These are phyloP conservation scores for Litsea cubeba DNA, from an alignment of 164 flowering plant genomes.

Conservation along the genomic window DNA sequence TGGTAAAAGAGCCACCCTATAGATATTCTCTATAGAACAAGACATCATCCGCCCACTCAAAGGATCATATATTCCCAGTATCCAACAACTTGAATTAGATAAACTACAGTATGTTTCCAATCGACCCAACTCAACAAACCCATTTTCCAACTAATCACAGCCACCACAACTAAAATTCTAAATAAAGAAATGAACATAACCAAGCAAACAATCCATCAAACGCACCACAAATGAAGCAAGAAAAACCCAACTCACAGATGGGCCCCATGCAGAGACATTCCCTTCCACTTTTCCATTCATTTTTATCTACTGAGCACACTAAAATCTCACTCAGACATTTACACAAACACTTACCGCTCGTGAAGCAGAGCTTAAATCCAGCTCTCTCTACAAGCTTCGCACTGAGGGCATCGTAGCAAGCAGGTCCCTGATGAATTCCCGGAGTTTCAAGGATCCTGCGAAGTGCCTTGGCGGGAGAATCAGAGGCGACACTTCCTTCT, in stretches of 20 bases:
- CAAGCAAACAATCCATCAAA: not conserved
- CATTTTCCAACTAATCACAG: not conserved
- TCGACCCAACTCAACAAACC: not conserved
- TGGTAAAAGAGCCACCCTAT: no score
- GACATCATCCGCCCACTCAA: no score
- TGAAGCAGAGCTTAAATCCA: conserved; percentile 71
- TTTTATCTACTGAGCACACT: no score
- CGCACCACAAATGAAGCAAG: not conserved
- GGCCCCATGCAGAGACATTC: not conserved
- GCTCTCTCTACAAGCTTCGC: conserved; percentile 82
- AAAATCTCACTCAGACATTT: not conserved
- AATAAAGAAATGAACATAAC: not conserved
- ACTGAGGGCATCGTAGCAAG: conserved; percentile 91
- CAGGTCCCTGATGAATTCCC: conserved; percentile 85
- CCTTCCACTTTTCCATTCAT: not conserved
- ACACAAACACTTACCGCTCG: conserved; percentile 55
- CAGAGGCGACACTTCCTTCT: not conserved
- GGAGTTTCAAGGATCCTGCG: conserved; percentile 62
- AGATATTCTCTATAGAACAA: no score
- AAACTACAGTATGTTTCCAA: not conserved
- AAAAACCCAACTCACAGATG: not conserved
- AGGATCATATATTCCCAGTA: no score
- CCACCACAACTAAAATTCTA: not conserved
- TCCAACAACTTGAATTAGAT: not conserved
- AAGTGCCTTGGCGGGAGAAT: conserved; percentile 56